Conservation (phyloP, 768 basidiomycete genomes). For the Amanita polypyramis region DNA sequence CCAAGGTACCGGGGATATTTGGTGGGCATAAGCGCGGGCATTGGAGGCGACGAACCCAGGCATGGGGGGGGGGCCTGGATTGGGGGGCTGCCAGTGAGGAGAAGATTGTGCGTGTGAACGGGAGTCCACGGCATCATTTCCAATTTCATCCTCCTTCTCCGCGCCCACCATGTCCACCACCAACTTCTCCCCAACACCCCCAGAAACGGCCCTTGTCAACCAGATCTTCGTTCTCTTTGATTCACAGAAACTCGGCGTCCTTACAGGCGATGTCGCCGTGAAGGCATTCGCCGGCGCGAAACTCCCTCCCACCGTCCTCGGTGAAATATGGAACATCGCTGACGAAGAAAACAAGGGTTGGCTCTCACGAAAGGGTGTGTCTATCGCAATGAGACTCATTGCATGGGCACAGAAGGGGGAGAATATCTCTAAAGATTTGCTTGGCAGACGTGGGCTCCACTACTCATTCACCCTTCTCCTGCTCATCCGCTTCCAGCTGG, state of each 20-base stretch:
- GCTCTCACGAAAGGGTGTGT: conserved; percentile 80
- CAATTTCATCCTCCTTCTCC: conserved; percentile 2
- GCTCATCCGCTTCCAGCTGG: conserved; percentile 45
- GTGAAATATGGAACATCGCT: conserved; percentile 89
- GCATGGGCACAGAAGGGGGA: conserved; percentile 89
- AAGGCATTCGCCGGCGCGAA: conserved; percentile 77
- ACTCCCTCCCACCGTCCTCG: conserved; percentile 65
- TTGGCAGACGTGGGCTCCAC: conserved; percentile 56
- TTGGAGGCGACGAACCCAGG: not conserved
- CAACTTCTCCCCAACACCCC: conserved; percentile 33
- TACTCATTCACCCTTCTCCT: conserved; percentile 10
- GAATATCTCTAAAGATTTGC: conserved; percentile 46
- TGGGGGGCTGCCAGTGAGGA: not conserved
- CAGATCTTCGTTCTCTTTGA: conserved; percentile 69
- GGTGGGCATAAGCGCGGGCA: not conserved
- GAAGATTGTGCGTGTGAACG: conserved; percentile 1
- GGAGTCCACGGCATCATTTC: not conserved
- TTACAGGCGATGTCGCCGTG: conserved; percentile 89
- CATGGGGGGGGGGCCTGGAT: not conserved
- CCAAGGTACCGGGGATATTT: not conserved
- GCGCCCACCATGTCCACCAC: conserved; percentile 29
- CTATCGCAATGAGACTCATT: conserved; percentile 82
- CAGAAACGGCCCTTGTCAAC: conserved; percentile 51
- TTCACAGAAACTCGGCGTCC: conserved; percentile 67
- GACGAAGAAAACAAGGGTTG: conserved; percentile 93